Base-by-base conservation (phyloP, 176 grass and related monocot genomes). In the Pharus latifolius region DNA sequence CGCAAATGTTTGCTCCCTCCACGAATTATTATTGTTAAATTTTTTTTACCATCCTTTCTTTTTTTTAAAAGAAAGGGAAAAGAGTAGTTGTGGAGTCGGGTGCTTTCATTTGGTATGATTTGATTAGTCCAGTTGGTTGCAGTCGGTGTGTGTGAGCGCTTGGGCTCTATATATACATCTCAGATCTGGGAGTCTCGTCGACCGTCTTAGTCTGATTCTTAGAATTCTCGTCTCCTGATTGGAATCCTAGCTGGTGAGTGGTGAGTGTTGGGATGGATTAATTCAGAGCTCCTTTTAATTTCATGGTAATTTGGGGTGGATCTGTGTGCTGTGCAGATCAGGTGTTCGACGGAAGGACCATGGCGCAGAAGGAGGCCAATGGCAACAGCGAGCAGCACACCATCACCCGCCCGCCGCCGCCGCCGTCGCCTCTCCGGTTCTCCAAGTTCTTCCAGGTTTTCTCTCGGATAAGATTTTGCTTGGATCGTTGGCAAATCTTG, bases 401-500 rank as follows among this genome's bases (percentile, higher is more conserved):
- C 70, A 67, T 77, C 82, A 85, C 78, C 60, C 88, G 82, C 76
- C 90, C 96, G 52, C 90, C 90, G 61, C 96, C 96, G 12, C 82
- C 82, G 5, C 96, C 96, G 18, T 99, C 96, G 5, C 96, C 96
- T 7, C 82, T 99, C 51, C 90, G 96, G 35, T 99, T 99, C 82
- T 99, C 96, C 86, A 99, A 88, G 78, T 95, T 99, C 72, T 99
- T 88, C 68, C 96, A 99, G 90, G 96, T 99, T 31, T n/a, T 2
- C 32, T 72, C 37, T 8, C 33, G 13, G 10, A 3, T 55, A 38
- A 15, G 62, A 70, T 78, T 70, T 33, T 34, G 34, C 73, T 43
- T 7, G 18, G 73, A 9, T 34, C 66, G 56, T 54, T 10, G 82
- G 62, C n/a, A n/a, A n/a, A 76, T 75, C 49, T 37, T 56, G 65